These are phyloP conservation scores for Talaromyces thailandensis DNA, from an alignment of 495 filamentous ascomycete genomes.

Conservation along the genomic window DNA sequence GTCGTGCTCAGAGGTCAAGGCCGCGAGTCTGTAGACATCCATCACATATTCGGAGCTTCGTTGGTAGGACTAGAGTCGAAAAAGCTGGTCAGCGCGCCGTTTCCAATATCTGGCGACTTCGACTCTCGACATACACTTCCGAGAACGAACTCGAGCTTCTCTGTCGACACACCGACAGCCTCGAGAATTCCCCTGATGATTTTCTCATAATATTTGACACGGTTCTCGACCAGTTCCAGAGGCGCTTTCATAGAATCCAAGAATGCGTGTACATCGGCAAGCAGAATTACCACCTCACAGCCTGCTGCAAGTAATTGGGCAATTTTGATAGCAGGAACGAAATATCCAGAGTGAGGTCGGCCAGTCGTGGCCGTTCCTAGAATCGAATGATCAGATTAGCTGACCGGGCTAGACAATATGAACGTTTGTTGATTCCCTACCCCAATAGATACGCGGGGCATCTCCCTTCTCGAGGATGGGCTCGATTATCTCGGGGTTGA, in stretches of 20 bases:
- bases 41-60: constrained; percentile 25
- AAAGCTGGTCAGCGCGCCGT: not conserved
- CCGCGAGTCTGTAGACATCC: constrained; percentile 33
- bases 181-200: constrained; percentile 57
- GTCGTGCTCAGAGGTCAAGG: constrained; percentile 50
- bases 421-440: constrained; percentile 14
- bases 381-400: constrained; percentile 7
- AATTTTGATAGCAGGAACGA: constrained; percentile 77
- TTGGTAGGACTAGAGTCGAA: constrained; percentile 53
- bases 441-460: constrained; percentile 78
- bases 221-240: constrained; percentile 74
- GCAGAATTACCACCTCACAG: constrained; percentile 70
- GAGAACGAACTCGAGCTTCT: constrained; percentile 74
- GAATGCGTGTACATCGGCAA: constrained; percentile 72
- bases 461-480: constrained; percentile 60
- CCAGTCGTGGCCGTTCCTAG: constrained; percentile 74
- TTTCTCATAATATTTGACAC: constrained; percentile 63
- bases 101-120: not conserved
- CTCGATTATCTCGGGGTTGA: constrained; percentile 82
- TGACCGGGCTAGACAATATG: not conserved
- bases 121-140: constrained; percentile 39
- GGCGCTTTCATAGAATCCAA: constrained; percentile 80
- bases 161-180: constrained; percentile 62
- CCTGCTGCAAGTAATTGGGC: constrained; percentile 80
- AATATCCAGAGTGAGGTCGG: constrained; percentile 74